phyloP scores from a whole-genome alignment of 768 basidiomycete genomes.

The Daedaleopsis nitida region DNA sequence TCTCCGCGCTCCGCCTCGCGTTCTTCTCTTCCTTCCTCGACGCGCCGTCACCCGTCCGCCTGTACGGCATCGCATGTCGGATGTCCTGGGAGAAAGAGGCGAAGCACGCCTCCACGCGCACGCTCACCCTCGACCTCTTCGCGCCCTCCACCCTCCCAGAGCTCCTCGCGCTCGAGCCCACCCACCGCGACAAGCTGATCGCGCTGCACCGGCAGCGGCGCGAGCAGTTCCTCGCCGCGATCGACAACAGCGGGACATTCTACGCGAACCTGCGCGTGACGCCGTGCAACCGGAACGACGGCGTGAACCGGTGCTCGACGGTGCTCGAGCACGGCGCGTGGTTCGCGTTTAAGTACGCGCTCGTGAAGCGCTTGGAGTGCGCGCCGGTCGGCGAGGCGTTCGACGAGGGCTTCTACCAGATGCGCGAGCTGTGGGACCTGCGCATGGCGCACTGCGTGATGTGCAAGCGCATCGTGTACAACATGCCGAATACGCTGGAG shows the following conservation, averaged over 20 bases:
- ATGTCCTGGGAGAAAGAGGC: constrained; percentile 50
- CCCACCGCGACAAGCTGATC: constrained; percentile 40
- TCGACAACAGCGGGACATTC: constrained; percentile 42
- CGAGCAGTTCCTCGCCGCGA: constrained; percentile 36
- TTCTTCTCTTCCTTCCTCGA: constrained; percentile 44
- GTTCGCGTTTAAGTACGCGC: constrained; percentile 21
- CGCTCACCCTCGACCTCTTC: constrained; percentile 43
- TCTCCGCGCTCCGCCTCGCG: constrained; percentile 44
- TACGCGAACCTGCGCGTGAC: constrained; percentile 25
- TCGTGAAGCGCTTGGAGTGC: constrained; percentile 16
- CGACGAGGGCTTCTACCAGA: constrained; percentile 5
- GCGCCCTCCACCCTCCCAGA: constrained; percentile 33
- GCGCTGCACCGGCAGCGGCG: constrained; percentile 44
- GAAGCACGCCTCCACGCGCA: constrained; percentile 42
- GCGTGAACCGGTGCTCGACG: constrained; percentile 9
- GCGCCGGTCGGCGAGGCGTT: constrained; percentile 12
- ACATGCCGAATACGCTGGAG: constrained; percentile 14
- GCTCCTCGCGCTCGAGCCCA: constrained; percentile 38
- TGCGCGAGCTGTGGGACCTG: constrained; percentile 14
- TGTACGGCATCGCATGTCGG: constrained; percentile 47
- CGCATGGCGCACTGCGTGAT: constrained; percentile 13
- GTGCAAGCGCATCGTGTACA: constrained; percentile 22
- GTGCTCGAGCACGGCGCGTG: constrained; percentile 21
- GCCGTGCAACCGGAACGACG: constrained; percentile 4
- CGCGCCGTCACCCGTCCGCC: constrained; percentile 41